phyloP scores from a whole-genome alignment of 1,139 yeast genomes.

The Scheffersomyces stambukii region DNA sequence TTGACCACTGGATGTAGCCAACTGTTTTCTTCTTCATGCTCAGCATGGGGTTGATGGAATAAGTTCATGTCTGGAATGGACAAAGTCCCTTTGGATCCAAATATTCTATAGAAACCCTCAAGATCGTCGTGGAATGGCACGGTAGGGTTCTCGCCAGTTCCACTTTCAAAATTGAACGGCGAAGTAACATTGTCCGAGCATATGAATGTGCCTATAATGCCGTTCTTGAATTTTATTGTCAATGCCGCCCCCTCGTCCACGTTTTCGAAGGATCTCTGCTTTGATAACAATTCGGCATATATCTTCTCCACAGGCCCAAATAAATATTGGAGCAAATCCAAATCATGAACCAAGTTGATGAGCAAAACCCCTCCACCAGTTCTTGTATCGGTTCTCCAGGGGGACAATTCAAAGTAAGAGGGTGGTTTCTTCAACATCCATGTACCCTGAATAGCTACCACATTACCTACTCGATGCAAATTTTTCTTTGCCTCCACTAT shows the following conservation, averaged over 20 bases:
- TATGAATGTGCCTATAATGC: conserved; percentile 38
- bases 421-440: conserved; percentile 39
- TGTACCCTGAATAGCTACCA: conserved; percentile 38
- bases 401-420: conserved; percentile 31
- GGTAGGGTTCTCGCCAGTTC: conserved; percentile 43
- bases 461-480: conserved; percentile 25
- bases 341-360: conserved; percentile 40
- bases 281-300: conserved; percentile 33
- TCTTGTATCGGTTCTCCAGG: conserved; percentile 34
- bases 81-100: conserved; percentile 38
- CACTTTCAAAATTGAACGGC: conserved; percentile 39
- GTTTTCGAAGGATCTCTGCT: conserved; percentile 28
- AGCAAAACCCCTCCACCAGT: conserved; percentile 41
- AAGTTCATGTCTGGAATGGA: conserved; percentile 40
- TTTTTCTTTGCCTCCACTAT: conserved; percentile 32
- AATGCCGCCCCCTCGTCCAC: conserved; percentile 42
- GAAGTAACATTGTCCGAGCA: conserved; percentile 41
- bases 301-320: conserved; percentile 37
- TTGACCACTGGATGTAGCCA: conserved; percentile 21
- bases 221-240: conserved; percentile 33
- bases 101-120: conserved; percentile 36
- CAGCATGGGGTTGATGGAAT: conserved; percentile 32
- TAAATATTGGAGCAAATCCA: conserved; percentile 38
- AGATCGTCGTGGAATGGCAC: conserved; percentile 30
- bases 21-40: conserved; percentile 11